Conservation (phyloP, 768 basidiomycete species). For the Termitomyces sp. region DNA sequence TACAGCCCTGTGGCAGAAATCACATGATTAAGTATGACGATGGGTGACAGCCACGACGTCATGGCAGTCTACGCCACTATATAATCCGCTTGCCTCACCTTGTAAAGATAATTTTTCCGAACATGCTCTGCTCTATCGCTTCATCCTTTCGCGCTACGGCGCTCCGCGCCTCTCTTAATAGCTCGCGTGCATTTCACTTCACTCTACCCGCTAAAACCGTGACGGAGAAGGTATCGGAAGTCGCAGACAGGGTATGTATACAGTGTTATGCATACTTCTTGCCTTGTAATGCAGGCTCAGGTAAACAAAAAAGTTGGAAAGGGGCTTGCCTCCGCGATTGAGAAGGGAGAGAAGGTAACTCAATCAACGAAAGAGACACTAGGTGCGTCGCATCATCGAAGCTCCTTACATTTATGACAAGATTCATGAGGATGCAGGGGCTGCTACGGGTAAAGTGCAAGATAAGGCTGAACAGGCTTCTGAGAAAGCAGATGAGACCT, state of each 20-base stretch:
- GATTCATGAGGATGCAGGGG: slow-evolving; percentile 20
- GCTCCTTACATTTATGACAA: neutral
- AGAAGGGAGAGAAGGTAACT: slow-evolving; percentile 37
- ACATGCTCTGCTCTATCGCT: slow-evolving; percentile 10
- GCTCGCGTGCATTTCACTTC: slow-evolving; percentile 26
- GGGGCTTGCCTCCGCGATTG: slow-evolving; percentile 40
- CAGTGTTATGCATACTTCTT: neutral
- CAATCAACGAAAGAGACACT: slow-evolving; percentile 34
- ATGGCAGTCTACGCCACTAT: neutral
- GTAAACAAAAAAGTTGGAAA: slow-evolving; percentile 40
- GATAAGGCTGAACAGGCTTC: slow-evolving; percentile 26
- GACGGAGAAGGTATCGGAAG: slow-evolving; percentile 38
- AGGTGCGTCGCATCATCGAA: slow-evolving; percentile 22
- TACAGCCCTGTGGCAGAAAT: neutral
- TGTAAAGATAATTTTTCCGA: neutral
- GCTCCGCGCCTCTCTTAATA: slow-evolving; percentile 6
- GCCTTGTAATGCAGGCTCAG: slow-evolving; percentile 16
- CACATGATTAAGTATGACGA: slow-evolving; percentile 9
- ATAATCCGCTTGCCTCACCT: neutral
- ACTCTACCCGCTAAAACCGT: slow-evolving; percentile 32
- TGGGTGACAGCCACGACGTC: slow-evolving; percentile 6
- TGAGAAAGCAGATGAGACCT: slow-evolving; percentile 28
- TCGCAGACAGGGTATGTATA: slow-evolving; percentile 33
- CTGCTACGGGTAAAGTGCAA: slow-evolving; percentile 25
- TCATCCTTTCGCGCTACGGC: slow-evolving; percentile 6